phyloP scores from a whole-genome alignment of 768 basidiomycete species.

The Suillus subaureus region DNA sequence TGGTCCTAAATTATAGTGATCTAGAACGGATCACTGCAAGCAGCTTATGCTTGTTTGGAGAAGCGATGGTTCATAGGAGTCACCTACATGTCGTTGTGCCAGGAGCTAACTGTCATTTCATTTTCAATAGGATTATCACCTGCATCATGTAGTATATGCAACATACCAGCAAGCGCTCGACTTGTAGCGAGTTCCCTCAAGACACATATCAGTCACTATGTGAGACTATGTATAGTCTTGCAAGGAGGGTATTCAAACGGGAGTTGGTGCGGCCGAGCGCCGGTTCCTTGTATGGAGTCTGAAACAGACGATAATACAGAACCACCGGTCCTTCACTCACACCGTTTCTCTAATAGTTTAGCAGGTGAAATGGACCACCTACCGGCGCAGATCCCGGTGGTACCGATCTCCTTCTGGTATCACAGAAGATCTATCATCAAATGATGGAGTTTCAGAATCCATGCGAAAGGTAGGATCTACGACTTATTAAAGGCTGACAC shows the following conservation, averaged over 20 bases:
- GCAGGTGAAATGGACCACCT: neutral
- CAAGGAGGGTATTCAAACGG: neutral
- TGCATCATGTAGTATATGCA: neutral
- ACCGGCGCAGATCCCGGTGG: neutral
- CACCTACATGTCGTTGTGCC: neutral
- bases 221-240: neutral
- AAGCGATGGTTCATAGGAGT: neutral
- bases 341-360: neutral
- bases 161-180: neutral
- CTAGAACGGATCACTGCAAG: neutral
- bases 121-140: neutral
- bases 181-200: neutral
- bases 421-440: neutral
- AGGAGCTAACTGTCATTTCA: neutral
- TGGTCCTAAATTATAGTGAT: slow-evolving; percentile 9
- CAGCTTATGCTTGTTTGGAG: neutral
- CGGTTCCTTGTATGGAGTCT: neutral
- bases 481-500: neutral
- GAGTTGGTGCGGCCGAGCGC: neutral
- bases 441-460: neutral
- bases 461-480: neutral
- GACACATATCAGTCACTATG: neutral
- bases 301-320: neutral
- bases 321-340: neutral
- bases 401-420: neutral